Percentiles rank a stretch among this genome's conserved stretches.
Conservation (phyloP, 305 asterid species). For the Fraxinus angustifolia region DNA sequence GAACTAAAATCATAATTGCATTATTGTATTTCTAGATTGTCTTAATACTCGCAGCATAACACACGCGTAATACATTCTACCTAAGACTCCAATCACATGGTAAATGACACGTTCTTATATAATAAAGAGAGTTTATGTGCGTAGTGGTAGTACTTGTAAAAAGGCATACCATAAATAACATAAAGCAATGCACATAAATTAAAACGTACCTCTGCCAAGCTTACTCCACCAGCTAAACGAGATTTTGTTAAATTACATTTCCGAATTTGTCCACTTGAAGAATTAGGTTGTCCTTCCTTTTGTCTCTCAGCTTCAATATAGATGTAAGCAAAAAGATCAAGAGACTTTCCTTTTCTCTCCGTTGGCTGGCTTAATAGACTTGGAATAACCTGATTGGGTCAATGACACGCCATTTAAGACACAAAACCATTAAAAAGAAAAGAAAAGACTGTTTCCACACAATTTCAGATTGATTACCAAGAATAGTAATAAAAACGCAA, state of each 20-base stretch:
- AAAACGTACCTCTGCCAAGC: conserved; percentile 61
- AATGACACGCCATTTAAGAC: not conserved
- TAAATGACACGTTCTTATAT: not conserved
- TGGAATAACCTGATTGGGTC: conserved; percentile 67
- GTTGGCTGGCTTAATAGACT: conserved; percentile 38
- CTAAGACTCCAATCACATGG: not conserved
- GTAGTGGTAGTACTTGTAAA: not conserved
- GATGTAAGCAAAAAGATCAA: conserved; percentile 60
- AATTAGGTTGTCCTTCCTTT: conserved; percentile 18
- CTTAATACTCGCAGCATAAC: not conserved
- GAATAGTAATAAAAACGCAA: not conserved
- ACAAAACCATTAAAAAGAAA: not conserved
- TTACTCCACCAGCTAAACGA: conserved; percentile 56
- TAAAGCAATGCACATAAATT: conserved; percentile 6
- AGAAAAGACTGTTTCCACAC: not conserved
- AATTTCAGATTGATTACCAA: not conserved
- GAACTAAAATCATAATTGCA: not conserved
- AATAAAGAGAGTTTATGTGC: not conserved
- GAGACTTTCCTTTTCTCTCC: conserved; percentile 37
- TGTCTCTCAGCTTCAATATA: conserved; percentile 32
- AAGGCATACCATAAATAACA: not conserved
- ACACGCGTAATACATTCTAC: not conserved
- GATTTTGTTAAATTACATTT: conserved; percentile 69
- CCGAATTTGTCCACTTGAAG: conserved; percentile 42
- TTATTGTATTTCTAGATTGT: not conserved